Percentiles rank a stretch among this genome's conserved stretches.
Evolutionary conservation across 192 early-diverging fungal species (phyloP).

Genomic region (Linnemannia hyalina): DNA sequence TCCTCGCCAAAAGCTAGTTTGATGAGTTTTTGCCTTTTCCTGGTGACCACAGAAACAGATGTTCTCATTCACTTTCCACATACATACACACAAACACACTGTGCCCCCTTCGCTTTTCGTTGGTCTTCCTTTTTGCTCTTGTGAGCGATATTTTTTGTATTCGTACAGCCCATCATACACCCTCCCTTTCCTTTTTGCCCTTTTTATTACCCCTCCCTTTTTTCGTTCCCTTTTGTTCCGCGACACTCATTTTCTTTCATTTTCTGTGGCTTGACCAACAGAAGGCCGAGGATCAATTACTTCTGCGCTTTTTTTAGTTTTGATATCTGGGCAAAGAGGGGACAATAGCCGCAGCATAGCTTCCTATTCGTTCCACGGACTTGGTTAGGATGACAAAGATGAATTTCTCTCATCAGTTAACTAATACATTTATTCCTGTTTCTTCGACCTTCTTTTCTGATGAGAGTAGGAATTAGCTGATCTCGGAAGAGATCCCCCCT

Average conservation of each 20-base stretch:
- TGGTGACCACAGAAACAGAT: neutral
- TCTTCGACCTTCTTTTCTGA: conserved; percentile 8
- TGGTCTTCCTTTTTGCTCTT: neutral
- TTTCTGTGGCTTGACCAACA: conserved; percentile 43
- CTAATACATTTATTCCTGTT: conserved; percentile 7
- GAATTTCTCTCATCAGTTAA: neutral
- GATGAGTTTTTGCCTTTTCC: neutral
- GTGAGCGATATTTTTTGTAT: conserved; percentile 6
- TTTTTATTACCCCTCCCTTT: conserved; percentile 22
- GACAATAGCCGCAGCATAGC: neutral
- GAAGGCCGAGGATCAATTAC: conserved; percentile 42
- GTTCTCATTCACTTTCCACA: neutral
- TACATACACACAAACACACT: neutral
- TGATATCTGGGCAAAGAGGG: neutral
- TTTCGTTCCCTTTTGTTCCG: conserved; percentile 15
- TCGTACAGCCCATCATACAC: neutral
- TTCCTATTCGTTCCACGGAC: neutral
- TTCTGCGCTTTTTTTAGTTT: neutral
- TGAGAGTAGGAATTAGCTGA: conserved; percentile 87
- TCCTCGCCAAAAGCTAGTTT: neutral
- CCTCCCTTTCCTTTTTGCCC: neutral
- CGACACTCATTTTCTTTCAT: neutral
- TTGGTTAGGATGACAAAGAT: neutral
- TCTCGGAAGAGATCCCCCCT: conserved; percentile 97
- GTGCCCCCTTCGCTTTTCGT: neutral